Conservation (phyloP, 2,329 filamentous ascomycete species). For the Leptodontidium sp. region DNA sequence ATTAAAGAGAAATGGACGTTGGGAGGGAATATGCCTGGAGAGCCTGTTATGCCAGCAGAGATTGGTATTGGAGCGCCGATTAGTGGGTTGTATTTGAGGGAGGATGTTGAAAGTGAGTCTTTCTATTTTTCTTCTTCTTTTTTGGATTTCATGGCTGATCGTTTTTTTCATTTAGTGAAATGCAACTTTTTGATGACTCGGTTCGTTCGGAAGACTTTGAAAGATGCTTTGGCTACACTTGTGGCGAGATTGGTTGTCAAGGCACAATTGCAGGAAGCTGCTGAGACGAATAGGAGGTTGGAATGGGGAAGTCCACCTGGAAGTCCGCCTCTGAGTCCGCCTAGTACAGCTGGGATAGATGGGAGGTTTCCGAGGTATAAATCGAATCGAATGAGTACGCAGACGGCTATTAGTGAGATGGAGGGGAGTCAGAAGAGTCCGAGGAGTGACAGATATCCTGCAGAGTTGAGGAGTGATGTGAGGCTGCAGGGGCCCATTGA, state of each 20-base stretch:
- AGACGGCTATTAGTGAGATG: constrained; percentile 34
- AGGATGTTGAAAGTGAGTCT: constrained; percentile 74
- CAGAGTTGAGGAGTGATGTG: not conserved
- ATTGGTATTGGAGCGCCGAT: constrained; percentile 70
- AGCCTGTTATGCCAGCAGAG: constrained; percentile 70
- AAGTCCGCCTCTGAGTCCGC: constrained; percentile 25
- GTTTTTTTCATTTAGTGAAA: constrained; percentile 54
- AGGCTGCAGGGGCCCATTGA: constrained; percentile 50
- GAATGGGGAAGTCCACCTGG: constrained; percentile 22
- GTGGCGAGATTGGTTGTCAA: constrained; percentile 68
- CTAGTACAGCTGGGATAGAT: constrained; percentile 24
- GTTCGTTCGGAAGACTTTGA: constrained; percentile 84
- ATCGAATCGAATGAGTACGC: constrained; percentile 25
- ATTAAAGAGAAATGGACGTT: constrained; percentile 81
- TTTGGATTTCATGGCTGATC: not conserved
- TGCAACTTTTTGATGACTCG: constrained; percentile 78
- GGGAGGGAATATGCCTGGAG: constrained; percentile 73
- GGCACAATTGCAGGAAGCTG: constrained; percentile 49
- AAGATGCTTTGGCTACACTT: constrained; percentile 75
- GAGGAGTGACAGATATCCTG: constrained; percentile 16
- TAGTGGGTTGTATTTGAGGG: constrained; percentile 77
- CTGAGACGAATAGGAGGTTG: constrained; percentile 37
- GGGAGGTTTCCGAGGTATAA: constrained; percentile 27
- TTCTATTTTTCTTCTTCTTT: not conserved
- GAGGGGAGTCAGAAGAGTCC: constrained; percentile 28